Conservation (phyloP, 2,329 filamentous ascomycete species). For the Ophiocordyceps unilateralis region DNA sequence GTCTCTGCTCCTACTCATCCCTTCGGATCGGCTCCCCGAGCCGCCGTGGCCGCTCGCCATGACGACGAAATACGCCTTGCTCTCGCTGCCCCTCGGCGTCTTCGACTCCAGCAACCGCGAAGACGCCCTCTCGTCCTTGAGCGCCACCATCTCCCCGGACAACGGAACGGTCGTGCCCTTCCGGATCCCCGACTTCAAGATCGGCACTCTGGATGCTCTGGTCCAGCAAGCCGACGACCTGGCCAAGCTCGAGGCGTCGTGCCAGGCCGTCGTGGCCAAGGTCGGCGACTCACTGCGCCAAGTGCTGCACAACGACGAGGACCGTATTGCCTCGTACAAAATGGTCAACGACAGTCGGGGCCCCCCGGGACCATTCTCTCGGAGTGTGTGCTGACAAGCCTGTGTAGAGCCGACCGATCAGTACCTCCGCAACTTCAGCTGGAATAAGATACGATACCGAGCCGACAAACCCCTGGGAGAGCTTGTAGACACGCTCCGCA, state of each 20-base stretch:
- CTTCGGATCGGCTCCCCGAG: background rate
- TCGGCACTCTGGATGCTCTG: slow-evolving; percentile 85
- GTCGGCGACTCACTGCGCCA: slow-evolving; percentile 71
- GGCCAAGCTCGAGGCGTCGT: slow-evolving; percentile 66
- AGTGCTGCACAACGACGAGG: slow-evolving; percentile 71
- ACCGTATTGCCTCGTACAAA: slow-evolving; percentile 72
- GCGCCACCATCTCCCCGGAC: slow-evolving; percentile 53
- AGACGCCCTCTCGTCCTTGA: slow-evolving; percentile 63
- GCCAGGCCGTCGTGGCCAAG: slow-evolving; percentile 71
- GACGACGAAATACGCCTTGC: slow-evolving; percentile 59
- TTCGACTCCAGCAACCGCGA: slow-evolving; percentile 65
- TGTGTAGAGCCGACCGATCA: slow-evolving; percentile 77
- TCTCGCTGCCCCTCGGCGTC: slow-evolving; percentile 80
- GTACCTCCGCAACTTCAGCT: slow-evolving; percentile 75
- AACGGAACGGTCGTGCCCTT: slow-evolving; percentile 64
- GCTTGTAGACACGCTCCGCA: slow-evolving; percentile 73
- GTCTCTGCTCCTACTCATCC: background rate
- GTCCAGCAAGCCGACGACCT: slow-evolving; percentile 95
- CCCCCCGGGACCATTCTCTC: background rate
- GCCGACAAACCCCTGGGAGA: slow-evolving; percentile 80
- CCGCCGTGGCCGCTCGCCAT: slow-evolving; percentile 12
- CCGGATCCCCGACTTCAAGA: slow-evolving; percentile 85
- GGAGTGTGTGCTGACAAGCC: slow-evolving; percentile 8
- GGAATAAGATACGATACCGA: slow-evolving; percentile 97
- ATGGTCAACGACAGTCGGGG: slow-evolving; percentile 79